phyloP scores from a whole-genome alignment of 2,329 filamentous ascomycete genomes.

The Exserohilum rostratum region DNA sequence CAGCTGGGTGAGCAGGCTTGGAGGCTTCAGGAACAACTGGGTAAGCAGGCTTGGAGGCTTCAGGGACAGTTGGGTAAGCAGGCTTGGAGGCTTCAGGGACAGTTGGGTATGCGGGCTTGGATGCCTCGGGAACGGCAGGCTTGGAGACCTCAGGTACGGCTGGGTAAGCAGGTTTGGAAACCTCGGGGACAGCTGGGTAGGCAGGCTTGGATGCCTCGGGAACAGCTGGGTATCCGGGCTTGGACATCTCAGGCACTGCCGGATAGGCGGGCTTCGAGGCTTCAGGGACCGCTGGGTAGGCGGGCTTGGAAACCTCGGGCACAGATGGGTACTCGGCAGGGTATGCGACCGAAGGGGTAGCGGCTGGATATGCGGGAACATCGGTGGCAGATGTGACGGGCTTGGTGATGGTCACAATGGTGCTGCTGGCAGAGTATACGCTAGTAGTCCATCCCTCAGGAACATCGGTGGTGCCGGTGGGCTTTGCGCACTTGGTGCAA shows the following conservation, averaged over 20 bases:
- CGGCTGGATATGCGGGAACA: conserved; percentile 22
- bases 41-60: conserved; percentile 3
- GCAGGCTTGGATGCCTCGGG: conserved; percentile 7
- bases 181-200: conserved; percentile 14
- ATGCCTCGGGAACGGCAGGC: conserved; percentile 2
- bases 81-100: conserved; percentile 5
- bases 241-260: conserved; percentile 1
- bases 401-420: conserved; percentile 43
- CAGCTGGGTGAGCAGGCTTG: neutral
- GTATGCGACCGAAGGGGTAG: conserved; percentile 11
- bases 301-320: conserved; percentile 16
- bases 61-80: conserved; percentile 3
- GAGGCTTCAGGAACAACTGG: neutral
- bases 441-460: conserved; percentile 43
- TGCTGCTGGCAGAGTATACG: conserved; percentile 36
- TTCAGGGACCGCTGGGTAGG: conserved; percentile 9
- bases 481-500: conserved; percentile 29
- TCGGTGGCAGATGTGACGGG: conserved; percentile 28
- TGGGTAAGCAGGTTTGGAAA: conserved; percentile 11
- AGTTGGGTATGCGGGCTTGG: conserved; percentile 8
- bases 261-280: conserved; percentile 6
- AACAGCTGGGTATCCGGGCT: conserved; percentile 7
- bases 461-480: conserved; percentile 25
- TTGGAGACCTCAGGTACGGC: conserved; percentile 12
- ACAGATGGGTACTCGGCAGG: conserved; percentile 13